phyloP scores from a whole-genome alignment of 2,329 filamentous ascomycete species.

The Colletotrichum plurivorum region DNA sequence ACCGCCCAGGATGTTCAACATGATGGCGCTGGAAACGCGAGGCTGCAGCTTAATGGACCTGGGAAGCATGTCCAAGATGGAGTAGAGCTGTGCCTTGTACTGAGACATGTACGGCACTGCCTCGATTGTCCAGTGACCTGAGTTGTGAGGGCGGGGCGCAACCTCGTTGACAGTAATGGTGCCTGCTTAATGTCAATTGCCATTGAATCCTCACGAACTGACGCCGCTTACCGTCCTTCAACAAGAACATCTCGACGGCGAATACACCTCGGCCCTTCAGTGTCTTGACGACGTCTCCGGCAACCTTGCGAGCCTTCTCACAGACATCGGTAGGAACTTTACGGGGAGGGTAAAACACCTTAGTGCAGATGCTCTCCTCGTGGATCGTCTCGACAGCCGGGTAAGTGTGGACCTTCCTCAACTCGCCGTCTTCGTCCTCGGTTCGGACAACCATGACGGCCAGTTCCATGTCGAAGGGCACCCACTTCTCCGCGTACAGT shows the following conservation, averaged over 20 bases:
- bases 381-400: conserved; percentile 95
- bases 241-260: conserved; percentile 95
- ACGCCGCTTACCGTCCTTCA: conserved; percentile 71
- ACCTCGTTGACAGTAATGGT: conserved; percentile 88
- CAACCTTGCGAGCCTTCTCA: conserved; percentile 80
- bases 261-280: conserved; percentile 94
- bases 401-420: conserved; percentile 75
- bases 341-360: conserved; percentile 88
- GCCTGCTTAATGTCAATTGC: conserved; percentile 49
- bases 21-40: conserved; percentile 75
- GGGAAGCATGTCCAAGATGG: conserved; percentile 79
- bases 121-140: conserved; percentile 96
- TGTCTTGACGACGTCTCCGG: conserved; percentile 81
- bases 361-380: conserved; percentile 94
- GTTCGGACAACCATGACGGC: conserved; percentile 96
- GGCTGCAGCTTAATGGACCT: conserved; percentile 69
- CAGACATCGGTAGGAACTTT: conserved; percentile 73
- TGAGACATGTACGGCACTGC: conserved; percentile 89
- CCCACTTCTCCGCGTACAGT: conserved; percentile 92
- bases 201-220: background rate
- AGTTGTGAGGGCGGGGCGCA: conserved; percentile 83
- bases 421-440: conserved; percentile 72
- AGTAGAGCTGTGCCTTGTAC: conserved; percentile 89
- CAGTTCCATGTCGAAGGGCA: conserved; percentile 87
- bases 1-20: conserved; percentile 86